Base-by-base conservation (phyloP, 805 yeast genomes). In the Hanseniaspora pseudoguilliermondii region DNA sequence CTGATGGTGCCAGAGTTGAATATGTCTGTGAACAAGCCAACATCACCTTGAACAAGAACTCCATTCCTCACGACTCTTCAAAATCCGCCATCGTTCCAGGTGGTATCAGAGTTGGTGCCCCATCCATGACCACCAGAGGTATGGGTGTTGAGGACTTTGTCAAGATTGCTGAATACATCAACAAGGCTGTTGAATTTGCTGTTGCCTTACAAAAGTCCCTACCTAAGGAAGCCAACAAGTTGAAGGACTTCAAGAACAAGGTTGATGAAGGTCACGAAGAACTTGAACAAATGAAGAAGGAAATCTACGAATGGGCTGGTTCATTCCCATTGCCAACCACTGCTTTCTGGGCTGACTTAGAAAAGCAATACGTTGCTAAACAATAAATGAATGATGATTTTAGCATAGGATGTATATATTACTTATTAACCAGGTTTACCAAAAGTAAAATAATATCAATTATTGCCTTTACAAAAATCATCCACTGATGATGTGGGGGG, bases 111-210 rank as follows among this genome's bases (percentile, higher is more conserved):
- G 84, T 91, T 60, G 98, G 98, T 67, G 86, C 98, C 52, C 98
- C 98, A 62, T 97, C 97, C 57, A 91, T 91, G 97, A 81, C 96
- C 61, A 87, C 97, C 58, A 87, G 98, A 76, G 98, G 98, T 62
- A 80, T 89, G 65, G 86, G 89, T 58, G 89, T 86, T 70, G 83
- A 75, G 58, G 97, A 93, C 69, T 93, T 91, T 71, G 78, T 72
- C 64, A 80, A 78, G 66, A 85, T 91, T 64, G 95, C 83, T 54
- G 74, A 76, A 61, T 90, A 82, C 78, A 86, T 87, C 71, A 89
- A 84, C 75, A 74, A 71, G 64, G 88, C 95, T 46, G 91, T 89
- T 59, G 68, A 75, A 63, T 81, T 81, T 67, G 89, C 97, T 58
- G 78, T 78, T 69, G 76, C 79, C 61, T 76, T 84, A 62, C 97